phyloP scores from a whole-genome alignment of 345 rosid genomes.

The Heritiera fomes region DNA sequence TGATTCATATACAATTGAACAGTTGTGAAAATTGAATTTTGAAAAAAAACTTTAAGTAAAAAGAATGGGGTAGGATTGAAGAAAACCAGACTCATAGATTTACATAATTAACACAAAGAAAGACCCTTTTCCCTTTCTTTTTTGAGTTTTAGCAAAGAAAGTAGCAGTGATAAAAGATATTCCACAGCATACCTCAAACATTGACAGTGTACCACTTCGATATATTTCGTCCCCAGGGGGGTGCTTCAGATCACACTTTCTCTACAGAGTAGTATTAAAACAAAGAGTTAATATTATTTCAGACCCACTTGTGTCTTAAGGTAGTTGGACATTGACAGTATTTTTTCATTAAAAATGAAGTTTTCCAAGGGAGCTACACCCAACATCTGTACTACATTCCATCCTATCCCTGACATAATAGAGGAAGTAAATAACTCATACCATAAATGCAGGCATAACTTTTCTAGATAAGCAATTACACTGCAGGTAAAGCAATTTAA shows the following conservation, averaged over 20 bases:
- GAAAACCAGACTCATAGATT: background rate
- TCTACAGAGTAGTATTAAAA: conserved; percentile 40
- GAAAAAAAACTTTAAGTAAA: background rate
- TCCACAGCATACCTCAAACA: conserved; percentile 80
- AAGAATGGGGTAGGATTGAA: background rate
- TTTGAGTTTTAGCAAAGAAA: background rate
- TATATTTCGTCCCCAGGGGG: conserved; percentile 99
- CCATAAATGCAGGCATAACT: background rate
- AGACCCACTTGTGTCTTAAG: background rate
- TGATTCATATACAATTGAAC: background rate
- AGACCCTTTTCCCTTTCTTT: background rate
- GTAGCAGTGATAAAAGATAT: background rate
- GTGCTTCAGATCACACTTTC: conserved; percentile 94
- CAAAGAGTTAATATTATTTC: conserved; percentile 11
- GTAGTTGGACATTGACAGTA: background rate
- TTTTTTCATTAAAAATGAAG: background rate
- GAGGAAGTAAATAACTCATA: background rate
- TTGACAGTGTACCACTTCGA: conserved; percentile 91
- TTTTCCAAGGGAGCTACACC: background rate
- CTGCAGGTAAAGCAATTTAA: background rate
- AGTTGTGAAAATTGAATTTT: background rate
- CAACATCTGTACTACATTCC: conserved; percentile 1
- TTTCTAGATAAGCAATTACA: background rate
- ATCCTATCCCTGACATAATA: conserved; percentile 9
- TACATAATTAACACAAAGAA: background rate